These are phyloP conservation scores for Nemania sp. DNA, from an alignment of 2,329 filamentous ascomycete species.

Conservation along the genomic window DNA sequence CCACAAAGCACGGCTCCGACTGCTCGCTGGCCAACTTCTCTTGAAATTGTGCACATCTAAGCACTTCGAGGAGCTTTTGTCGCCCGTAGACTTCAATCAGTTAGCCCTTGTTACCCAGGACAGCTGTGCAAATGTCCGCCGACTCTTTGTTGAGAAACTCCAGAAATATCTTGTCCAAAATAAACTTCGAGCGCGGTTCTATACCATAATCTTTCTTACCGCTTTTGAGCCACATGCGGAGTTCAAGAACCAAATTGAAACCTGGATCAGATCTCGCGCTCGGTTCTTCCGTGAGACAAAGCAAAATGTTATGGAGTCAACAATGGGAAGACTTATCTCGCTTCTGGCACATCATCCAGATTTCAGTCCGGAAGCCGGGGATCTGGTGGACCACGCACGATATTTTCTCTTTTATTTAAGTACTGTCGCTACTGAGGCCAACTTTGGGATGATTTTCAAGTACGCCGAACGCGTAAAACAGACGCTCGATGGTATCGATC, in stretches of 20 bases:
- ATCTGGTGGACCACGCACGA: slow-evolving; percentile 83
- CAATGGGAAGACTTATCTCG: slow-evolving; percentile 85
- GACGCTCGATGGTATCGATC: slow-evolving; percentile 81
- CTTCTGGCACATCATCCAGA: slow-evolving; percentile 95
- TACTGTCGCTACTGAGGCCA: slow-evolving; percentile 85
- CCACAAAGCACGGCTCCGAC: slow-evolving; percentile 83
- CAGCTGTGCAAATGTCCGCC: slow-evolving; percentile 76
- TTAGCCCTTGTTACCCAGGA: slow-evolving; percentile 88
- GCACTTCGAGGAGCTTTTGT: slow-evolving; percentile 80
- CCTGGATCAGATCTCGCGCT: slow-evolving; percentile 88
- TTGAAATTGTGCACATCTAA: slow-evolving; percentile 86
- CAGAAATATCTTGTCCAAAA: slow-evolving; percentile 88
- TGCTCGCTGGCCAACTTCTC: slow-evolving; percentile 82
- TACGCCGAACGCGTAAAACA: slow-evolving; percentile 94
- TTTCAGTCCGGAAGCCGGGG: slow-evolving; percentile 74
- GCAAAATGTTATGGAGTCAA: slow-evolving; percentile 79
- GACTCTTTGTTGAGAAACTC: slow-evolving; percentile 82
- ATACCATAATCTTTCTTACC: slow-evolving; percentile 88
- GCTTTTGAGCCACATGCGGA: slow-evolving; percentile 87
- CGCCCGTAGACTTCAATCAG: slow-evolving; percentile 80
- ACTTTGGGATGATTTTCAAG: slow-evolving; percentile 88
- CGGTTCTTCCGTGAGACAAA: slow-evolving; percentile 71
- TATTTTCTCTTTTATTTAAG: slow-evolving; percentile 93
- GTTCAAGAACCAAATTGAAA: slow-evolving; percentile 80
- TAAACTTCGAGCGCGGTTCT: slow-evolving; percentile 80